Percentiles rank a stretch among this genome's conserved stretches.
Conservation (phyloP, 352 stramenopile genomes). For the Phytopythium montanum region DNA sequence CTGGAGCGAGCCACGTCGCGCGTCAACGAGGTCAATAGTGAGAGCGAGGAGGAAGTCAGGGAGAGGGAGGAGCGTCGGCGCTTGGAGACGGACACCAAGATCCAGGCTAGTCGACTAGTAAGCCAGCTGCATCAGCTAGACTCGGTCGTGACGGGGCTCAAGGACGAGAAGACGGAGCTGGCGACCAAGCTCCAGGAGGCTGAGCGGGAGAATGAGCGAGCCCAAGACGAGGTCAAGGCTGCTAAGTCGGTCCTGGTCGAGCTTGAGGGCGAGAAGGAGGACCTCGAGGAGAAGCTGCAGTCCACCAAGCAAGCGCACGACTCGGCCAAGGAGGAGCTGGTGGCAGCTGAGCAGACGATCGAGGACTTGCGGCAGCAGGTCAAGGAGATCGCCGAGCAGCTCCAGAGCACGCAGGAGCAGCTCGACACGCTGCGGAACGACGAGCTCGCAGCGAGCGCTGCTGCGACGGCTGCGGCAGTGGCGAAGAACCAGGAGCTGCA, state of each 20-base stretch:
- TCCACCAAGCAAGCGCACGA: conserved; percentile 26
- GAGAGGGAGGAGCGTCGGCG: conserved; percentile 6
- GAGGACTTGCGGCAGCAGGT: conserved; percentile 51
- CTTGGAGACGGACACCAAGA: conserved; percentile 12
- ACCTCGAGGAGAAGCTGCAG: conserved; percentile 21
- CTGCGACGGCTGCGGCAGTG: conserved; percentile 37
- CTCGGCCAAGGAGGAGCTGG: conserved; percentile 20
- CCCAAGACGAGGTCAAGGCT: conserved; percentile 25
- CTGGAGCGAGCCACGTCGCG: neutral
- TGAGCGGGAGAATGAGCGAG: conserved; percentile 32
- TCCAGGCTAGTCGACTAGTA: conserved; percentile 32
- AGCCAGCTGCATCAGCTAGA: conserved; percentile 44
- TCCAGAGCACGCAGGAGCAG: conserved; percentile 45
- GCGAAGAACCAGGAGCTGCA: conserved; percentile 59
- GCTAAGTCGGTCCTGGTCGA: conserved; percentile 30
- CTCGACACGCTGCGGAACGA: conserved; percentile 37
- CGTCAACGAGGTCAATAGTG: conserved; percentile 13
- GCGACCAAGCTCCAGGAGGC: conserved; percentile 36
- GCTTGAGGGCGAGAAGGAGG: conserved; percentile 27
- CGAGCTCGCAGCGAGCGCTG: conserved; percentile 43
- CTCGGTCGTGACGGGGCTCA: conserved; percentile 38
- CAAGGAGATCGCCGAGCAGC: conserved; percentile 48
- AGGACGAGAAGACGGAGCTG: conserved; percentile 44
- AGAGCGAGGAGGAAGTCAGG: conserved; percentile 4
- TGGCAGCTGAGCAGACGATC: conserved; percentile 32